Evolutionary conservation across 306 rosid species (phyloP).

Genomic region (Cicer bijugum): DNA sequence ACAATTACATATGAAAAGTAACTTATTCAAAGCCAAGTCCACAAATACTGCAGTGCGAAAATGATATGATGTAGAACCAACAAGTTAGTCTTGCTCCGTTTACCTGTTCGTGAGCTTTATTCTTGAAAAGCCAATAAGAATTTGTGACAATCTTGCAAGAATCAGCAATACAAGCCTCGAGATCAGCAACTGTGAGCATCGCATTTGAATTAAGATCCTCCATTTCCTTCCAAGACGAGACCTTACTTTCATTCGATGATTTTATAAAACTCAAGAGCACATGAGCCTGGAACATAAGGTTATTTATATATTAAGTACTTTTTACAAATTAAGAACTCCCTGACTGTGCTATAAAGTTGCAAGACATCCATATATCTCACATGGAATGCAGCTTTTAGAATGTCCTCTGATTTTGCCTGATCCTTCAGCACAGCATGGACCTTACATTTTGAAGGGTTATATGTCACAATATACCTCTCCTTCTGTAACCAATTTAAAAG

Average conservation of each 20-base stretch:
- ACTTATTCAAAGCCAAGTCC: conserved; percentile 16
- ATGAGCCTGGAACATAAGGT: conserved; percentile 72
- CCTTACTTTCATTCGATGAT: conserved; percentile 51
- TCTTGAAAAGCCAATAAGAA: conserved; percentile 78
- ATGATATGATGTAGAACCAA: conserved; percentile 33
- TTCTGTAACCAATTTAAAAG: conserved; percentile 58
- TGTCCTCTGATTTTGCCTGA: conserved; percentile 95
- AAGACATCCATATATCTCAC: conserved; percentile 62
- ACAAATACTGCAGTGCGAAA: conserved; percentile 4
- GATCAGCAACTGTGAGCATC: conserved; percentile 53
- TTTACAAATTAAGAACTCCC: conserved; percentile 25
- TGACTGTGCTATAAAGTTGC: conserved; percentile 20
- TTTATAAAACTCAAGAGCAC: conserved; percentile 79
- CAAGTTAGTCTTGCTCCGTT: conserved; percentile 31
- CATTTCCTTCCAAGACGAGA: conserved; percentile 49
- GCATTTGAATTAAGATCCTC: conserved; percentile 48
- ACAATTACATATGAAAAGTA: conserved; percentile 15
- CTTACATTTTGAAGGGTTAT: conserved; percentile 76
- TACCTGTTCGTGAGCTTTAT: conserved; percentile 86
- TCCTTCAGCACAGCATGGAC: conserved; percentile 94
- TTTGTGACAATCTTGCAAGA: conserved; percentile 77
- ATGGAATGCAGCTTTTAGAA: conserved; percentile 92
- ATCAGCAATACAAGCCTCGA: conserved; percentile 70
- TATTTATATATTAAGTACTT: conserved; percentile 35
- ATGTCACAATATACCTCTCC: conserved; percentile 87